These are phyloP conservation scores for Fusarium virguliforme DNA, from an alignment of 2,329 filamentous ascomycete genomes.

Conservation along the genomic window DNA sequence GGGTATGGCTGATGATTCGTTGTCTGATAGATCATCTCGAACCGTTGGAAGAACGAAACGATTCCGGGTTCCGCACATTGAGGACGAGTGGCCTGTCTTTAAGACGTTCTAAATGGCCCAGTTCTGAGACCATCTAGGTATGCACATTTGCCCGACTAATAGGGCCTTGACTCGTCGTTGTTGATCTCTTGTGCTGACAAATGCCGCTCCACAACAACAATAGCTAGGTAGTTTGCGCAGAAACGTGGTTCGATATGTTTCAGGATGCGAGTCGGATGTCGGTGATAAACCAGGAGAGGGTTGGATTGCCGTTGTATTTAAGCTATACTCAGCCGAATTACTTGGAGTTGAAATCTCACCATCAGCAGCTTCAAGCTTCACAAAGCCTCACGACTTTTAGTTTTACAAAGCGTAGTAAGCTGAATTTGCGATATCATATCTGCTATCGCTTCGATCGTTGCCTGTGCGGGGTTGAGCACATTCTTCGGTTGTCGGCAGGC, in stretches of 20 bases:
- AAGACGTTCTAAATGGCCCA: neutral
- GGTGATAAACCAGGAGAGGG: neutral
- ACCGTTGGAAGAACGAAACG: too few relatives aligned
- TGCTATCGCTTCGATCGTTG: neutral
- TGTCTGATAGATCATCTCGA: too few relatives aligned
- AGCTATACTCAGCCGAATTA: fast-evolving
- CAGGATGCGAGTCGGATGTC: neutral
- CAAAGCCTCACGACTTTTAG: neutral
- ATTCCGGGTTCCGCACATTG: too few relatives aligned
- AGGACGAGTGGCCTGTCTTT: too few relatives aligned
- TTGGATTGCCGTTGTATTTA: neutral
- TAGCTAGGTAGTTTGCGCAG: too few relatives aligned
- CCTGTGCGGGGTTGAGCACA: constrained; percentile 9
- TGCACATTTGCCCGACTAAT: neutral
- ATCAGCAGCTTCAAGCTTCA: neutral
- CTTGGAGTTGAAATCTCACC: neutral
- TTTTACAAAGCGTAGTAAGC: neutral
- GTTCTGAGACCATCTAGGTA: neutral
- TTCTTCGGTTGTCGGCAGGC: constrained; percentile 1
- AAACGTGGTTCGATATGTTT: neutral
- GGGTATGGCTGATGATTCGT: too few relatives aligned
- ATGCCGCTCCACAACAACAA: neutral
- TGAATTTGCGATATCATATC: neutral
- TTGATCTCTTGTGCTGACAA: neutral
- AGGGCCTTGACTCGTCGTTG: neutral